Evolutionary conservation across 495 filamentous ascomycete species (phyloP), one percentile per base, ranked within the genome.

Genomic region (Talaromyces adpressus): DNA sequence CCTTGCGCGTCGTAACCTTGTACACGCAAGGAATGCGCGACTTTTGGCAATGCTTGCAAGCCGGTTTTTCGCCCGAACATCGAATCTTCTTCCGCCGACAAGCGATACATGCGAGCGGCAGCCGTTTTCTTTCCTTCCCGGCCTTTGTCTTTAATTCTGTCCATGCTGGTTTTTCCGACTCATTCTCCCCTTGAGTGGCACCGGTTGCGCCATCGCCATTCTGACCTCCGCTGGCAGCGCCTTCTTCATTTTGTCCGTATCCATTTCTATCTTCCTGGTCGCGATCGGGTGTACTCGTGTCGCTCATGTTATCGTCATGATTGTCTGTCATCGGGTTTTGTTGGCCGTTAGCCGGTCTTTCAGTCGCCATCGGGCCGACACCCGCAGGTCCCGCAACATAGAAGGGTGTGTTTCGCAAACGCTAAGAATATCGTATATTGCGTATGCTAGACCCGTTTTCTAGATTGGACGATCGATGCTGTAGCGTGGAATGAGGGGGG

Each of bases 1-100:
- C 93, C 72, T 97, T 98, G 65, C 94, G 81, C 9, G 92, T 92
- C 0, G 93, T 97, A 53, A 96, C 91, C 70, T 98, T 98, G 82
- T 98, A 98, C n/a, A 98, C 92, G 72, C 94, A 98, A 5, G 94
- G 93, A 68, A 96, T 96, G 47, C 94, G 85, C 61, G 92, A 96
- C 59, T 92, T 84, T 63, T 95, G 84, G 73, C 94, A 98, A 78
- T 98, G 94, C 71, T 95, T 96, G 78, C 94, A 98, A 1, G 93
- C 91, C 12, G 94, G 94, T 74, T 96, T 97, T 77, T 98, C 94
- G 59, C 94, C 94, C 22, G 93, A 97, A 72, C 94, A 98, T 57
- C 93, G 89, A 65, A 98, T 97, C 79, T 98, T 98, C 79, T 98
- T 98, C 69, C 93, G 82, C 51, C 94, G 85, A 70, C 94, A 98